These are phyloP conservation scores for Lolium perenne DNA, from an alignment of 176 grass and related monocot species.

Conservation along the genomic window DNA sequence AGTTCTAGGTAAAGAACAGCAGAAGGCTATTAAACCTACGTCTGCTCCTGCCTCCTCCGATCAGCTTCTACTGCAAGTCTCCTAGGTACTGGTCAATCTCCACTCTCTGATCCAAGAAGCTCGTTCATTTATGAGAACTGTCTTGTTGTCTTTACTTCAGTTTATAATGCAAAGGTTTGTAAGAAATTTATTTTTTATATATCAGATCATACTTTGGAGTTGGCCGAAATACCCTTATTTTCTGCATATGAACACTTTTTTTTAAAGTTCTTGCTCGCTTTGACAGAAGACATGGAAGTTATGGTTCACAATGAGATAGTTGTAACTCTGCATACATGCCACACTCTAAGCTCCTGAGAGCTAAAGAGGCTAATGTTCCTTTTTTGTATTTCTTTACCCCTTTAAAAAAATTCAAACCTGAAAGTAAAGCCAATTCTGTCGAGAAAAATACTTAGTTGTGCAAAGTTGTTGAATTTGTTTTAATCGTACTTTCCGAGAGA, in stretches of 20 bases:
- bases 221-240: not conserved
- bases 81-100: not conserved
- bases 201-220: conserved; percentile 2
- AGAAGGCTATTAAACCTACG: not conserved
- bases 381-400: not conserved
- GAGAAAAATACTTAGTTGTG: not conserved
- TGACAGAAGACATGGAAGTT: not conserved
- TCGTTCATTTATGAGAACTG: not conserved
- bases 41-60: conserved; percentile 7
- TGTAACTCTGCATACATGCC: not conserved
- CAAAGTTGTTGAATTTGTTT: not conserved
- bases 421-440: not conserved
- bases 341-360: not conserved
- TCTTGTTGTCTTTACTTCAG: not conserved
- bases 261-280: not conserved
- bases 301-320: not conserved
- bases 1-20: not conserved
- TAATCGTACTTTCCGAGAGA: not conserved
- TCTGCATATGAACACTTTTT: not conserved
- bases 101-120: not conserved
- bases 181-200: not conserved
- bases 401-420: not conserved
- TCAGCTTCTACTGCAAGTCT: conserved; percentile 7
- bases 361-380: not conserved
- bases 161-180: not conserved